Base-by-base conservation (phyloP, 352 stramenopile species). In the Thalassiosira gravida region DNA sequence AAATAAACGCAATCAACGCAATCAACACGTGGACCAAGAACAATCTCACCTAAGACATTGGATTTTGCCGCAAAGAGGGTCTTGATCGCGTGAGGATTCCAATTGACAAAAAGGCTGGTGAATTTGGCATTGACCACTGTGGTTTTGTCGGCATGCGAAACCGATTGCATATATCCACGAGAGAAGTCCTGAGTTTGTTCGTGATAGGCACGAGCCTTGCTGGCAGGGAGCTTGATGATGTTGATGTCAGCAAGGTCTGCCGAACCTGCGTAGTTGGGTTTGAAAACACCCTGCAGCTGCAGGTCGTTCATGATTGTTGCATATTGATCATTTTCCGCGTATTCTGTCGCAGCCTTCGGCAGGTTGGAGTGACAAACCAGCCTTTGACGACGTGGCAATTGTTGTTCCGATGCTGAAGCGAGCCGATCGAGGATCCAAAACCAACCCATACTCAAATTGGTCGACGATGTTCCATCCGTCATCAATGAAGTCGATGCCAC, bases 391-490 rank as follows among this genome's bases (percentile, higher is more conserved):
- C 88, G 44, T 27, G 74, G 68, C 52, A 86, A 73, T 61, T 75
- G 49, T 1, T 74, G 53, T 18, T 82, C 61, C 2, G 56, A 73
- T 50, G 83, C 59, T 8, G 37, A 46, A 14, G 8, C 37, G 6
- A 93, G 73, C n/a, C 73, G 71, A 67, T 95, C 90, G 6, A 95
- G 30, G 67, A 95, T 85, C 88, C 90, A 95, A 55, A 95, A 95
- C 80, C 82, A 93, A 55, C 90, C 90, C 90, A 95, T 95, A 8
- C 52, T 67, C 6, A 93, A 44, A 52, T 77, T 80, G 18, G 52
- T 79, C 13, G 69, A 70, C 3, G 82, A 89, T 9, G 78, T 85
- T 74, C 79, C 88, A 81, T 93, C 85, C 20, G 73, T 88, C 27
- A 44, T 64, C 6, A 88, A 57, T 27, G 81, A 74, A 13, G 80